These are phyloP conservation scores for Favolaschia claudopus DNA, from an alignment of 768 basidiomycete genomes.

Conservation along the genomic window DNA sequence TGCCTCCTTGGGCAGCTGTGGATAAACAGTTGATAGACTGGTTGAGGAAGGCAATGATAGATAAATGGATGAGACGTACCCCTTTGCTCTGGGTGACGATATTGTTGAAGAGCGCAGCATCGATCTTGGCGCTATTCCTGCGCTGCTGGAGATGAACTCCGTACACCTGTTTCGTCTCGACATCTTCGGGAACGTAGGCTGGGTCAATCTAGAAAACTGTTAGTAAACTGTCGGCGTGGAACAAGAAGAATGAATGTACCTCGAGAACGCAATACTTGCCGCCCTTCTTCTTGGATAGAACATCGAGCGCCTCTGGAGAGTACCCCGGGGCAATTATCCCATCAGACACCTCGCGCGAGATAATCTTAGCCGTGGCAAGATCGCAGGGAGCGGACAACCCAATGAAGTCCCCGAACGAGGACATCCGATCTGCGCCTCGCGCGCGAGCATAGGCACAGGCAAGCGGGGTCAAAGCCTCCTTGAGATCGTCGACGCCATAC, in stretches of 20 bases:
- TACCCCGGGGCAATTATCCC: conserved; percentile 98
- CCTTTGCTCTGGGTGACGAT: conserved; percentile 90
- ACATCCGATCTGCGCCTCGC: conserved; percentile 98
- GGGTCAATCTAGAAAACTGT: conserved; percentile 78
- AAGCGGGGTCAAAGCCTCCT: conserved; percentile 86
- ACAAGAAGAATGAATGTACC: conserved; percentile 50
- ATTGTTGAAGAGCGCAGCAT: conserved; percentile 81
- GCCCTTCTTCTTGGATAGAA: conserved; percentile 94
- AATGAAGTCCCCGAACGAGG: conserved; percentile 99
- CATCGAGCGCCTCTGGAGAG: conserved; percentile 84
- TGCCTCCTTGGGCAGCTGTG: conserved; percentile 77
- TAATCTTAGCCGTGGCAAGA: conserved; percentile 92
- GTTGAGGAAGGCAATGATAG: neutral
- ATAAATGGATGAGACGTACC: conserved; percentile 50
- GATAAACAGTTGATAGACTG: conserved; percentile 7
- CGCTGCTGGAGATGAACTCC: conserved; percentile 90
- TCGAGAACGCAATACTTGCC: conserved; percentile 98
- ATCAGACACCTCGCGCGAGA: conserved; percentile 98
- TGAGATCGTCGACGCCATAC: conserved; percentile 95
- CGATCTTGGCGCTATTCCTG: conserved; percentile 90
- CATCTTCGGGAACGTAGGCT: conserved; percentile 73
- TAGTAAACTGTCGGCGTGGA: neutral
- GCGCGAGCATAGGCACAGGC: conserved; percentile 96
- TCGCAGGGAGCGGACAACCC: conserved; percentile 94
- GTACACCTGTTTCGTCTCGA: conserved; percentile 96